phyloP scores from a whole-genome alignment of 2,329 filamentous ascomycete species.

The Clonostachys rhizophaga region DNA sequence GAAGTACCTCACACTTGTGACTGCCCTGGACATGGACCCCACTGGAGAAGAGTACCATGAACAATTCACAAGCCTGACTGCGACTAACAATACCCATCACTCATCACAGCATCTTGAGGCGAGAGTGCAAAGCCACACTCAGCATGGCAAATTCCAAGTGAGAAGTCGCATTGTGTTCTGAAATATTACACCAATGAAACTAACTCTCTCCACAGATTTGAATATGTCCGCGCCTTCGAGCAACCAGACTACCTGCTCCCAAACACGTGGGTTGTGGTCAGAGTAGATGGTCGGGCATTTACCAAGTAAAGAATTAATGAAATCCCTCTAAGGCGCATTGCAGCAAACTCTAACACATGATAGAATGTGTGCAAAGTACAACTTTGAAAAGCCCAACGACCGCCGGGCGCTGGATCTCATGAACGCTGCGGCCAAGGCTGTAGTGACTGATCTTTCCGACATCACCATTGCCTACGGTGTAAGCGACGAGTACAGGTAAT shows the following conservation, averaged over 20 bases:
- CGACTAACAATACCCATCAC: too few species aligned
- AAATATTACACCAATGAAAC: too few species aligned
- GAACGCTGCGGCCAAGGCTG: constrained; percentile 85
- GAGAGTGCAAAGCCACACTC: not conserved
- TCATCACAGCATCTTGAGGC: too few species aligned
- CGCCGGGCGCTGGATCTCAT: constrained; percentile 82
- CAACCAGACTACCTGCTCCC: constrained; percentile 73
- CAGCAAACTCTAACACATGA: not conserved
- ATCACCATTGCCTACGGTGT: constrained; percentile 86
- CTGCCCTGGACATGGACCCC: too few species aligned
- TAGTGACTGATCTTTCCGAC: constrained; percentile 79
- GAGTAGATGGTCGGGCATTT: constrained; percentile 91
- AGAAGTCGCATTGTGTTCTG: constrained; percentile 10
- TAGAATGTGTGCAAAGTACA: constrained; percentile 78
- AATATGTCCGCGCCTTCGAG: constrained; percentile 92
- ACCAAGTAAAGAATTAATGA: constrained; percentile 62
- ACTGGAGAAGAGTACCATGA: too few species aligned
- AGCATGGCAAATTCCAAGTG: constrained; percentile 54
- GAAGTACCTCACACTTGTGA: too few species aligned
- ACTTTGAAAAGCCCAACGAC: constrained; percentile 91
- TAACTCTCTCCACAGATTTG: constrained; percentile 56
- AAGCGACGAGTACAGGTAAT: constrained; percentile 85
- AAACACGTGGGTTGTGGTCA: constrained; percentile 93
- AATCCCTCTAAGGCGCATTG: not conserved
- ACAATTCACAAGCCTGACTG: too few species aligned